Percentiles rank a stretch among this genome's conserved stretches.
These are phyloP conservation scores for Quercus wislizeni DNA, from an alignment of 306 rosid genomes.

Conservation along the genomic window DNA sequence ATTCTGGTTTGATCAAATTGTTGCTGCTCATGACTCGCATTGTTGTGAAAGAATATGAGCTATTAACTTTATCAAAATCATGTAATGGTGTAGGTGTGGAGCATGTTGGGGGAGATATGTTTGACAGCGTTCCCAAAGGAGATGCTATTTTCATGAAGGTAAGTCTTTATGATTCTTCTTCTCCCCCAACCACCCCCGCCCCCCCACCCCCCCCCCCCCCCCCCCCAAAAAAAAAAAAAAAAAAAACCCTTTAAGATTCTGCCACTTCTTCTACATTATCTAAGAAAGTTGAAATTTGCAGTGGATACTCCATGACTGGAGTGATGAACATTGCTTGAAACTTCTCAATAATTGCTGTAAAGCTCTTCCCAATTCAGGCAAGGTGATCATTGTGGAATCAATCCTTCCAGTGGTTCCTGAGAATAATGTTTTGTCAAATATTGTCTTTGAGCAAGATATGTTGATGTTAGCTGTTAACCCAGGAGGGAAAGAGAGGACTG, in stretches of 20 bases:
- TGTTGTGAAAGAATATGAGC: background rate
- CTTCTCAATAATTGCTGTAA: constrained; percentile 28
- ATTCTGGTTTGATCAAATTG: background rate
- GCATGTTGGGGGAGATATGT: constrained; percentile 19
- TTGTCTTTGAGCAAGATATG: no score
- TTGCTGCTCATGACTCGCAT: background rate
- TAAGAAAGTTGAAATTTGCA: background rate
- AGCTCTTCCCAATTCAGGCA: constrained; percentile 25
- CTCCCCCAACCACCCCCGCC: no score
- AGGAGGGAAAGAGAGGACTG: constrained; percentile 25
- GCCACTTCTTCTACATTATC: background rate
- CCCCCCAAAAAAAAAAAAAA: no score
- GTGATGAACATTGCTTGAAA: constrained; percentile 11
- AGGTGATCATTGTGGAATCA: constrained; percentile 22
- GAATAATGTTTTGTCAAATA: no score
- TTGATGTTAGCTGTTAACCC: no score
- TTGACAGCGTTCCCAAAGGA: constrained; percentile 15
- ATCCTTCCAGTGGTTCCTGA: constrained; percentile 6
- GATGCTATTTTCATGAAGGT: constrained; percentile 21
- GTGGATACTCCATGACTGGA: no score
- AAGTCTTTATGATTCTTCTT: background rate
- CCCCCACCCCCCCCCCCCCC: no score
- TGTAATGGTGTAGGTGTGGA: constrained; percentile 11
- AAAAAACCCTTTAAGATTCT: background rate
- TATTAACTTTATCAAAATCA: background rate